Conservation (phyloP, 768 basidiomycete species). For the Rhodotorula taiwanensis region DNA sequence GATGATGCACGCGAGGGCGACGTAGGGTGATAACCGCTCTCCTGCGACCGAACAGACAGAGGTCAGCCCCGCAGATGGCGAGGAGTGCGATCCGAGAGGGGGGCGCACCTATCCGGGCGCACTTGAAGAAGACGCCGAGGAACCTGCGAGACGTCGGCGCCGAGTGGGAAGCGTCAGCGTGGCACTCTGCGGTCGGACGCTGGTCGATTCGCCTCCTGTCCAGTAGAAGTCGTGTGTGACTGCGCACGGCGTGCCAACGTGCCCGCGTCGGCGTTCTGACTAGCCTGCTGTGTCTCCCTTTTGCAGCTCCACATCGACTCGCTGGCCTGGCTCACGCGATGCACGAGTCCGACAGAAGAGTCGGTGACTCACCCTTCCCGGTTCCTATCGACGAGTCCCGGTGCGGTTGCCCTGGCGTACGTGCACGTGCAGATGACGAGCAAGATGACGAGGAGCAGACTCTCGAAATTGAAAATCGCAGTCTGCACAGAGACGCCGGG, state of each 20-base stretch:
- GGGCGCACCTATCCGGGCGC: slow-evolving; percentile 77
- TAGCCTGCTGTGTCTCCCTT: no score
- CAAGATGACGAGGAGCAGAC: slow-evolving; percentile 83
- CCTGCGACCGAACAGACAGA: slow-evolving; percentile 50
- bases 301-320: neutral
- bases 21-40: slow-evolving; percentile 92
- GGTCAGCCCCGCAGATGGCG: neutral
- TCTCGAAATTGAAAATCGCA: slow-evolving; percentile 96
- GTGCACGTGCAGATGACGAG: slow-evolving; percentile 95
- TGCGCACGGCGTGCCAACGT: no score
- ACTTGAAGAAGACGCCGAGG: slow-evolving; percentile 87
- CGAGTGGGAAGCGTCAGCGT: no score
- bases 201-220: no score
- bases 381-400: slow-evolving; percentile 83
- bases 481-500: slow-evolving; percentile 52
- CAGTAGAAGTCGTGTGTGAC: no score
- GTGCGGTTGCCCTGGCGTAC: slow-evolving; percentile 82
- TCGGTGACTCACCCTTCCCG: slow-evolving; percentile 68
- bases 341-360: no score
- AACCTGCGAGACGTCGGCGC: slow-evolving; percentile 66
- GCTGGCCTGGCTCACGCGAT: neutral
- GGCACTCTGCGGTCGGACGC: no score
- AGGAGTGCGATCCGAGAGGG: no score
- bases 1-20: slow-evolving; percentile 79
- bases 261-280: no score